phyloP scores from a whole-genome alignment of 129 eudicot genomes.

The Helianthus annuus region HanXRQr2.0-SUNRISE NC_035434.2:64531633-64532132 shows the following conservation, averaged over 20 bases:
- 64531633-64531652: conserved; percentile 55
- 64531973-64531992: not conserved
- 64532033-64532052: too few species aligned
- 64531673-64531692: conserved; percentile 46
- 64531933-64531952: not conserved
- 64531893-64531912: conserved; percentile 7
- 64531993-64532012: too few species aligned
- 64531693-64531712: conserved; percentile 23
- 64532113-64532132: too few species aligned
- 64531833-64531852: conserved; percentile 8
- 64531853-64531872: conserved; percentile 4
- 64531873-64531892: conserved; percentile 15
- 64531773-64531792: not conserved
- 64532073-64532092: too few species aligned
- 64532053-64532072: too few species aligned
- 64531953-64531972: too few species aligned
- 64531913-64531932: not conserved
- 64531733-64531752: conserved; percentile 20
- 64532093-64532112: too few species aligned
- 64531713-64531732: conserved; percentile 13
- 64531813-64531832: conserved; percentile 20
- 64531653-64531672: conserved; percentile 47
- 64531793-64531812: not conserved
- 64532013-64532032: too few species aligned
- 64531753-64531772: too few species aligned